Evolutionary conservation across 2,329 filamentous ascomycete genomes (phyloP).

Genomic region (Alternaria metachromatica): DNA sequence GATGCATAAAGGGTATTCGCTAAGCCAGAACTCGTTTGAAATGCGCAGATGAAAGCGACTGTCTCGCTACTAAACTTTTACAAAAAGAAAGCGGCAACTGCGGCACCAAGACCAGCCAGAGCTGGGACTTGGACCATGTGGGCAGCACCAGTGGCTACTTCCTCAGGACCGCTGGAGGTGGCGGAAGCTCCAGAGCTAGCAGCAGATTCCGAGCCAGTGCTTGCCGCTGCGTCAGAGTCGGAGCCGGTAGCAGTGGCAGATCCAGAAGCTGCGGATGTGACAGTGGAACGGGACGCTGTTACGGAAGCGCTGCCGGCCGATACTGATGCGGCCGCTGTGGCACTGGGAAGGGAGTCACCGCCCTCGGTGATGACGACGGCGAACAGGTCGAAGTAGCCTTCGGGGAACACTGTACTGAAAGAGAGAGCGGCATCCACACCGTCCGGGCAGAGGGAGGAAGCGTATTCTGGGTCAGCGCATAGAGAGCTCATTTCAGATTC

Average conservation of each 20-base stretch:
- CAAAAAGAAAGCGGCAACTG: conserved; percentile 32
- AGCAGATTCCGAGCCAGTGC: background rate
- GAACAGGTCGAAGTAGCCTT: conserved; percentile 23
- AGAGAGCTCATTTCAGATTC: conserved; percentile 11
- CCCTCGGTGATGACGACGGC: conserved; percentile 38
- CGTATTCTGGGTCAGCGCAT: conserved; percentile 5
- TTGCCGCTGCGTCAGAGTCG: background rate
- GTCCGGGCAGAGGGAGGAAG: background rate
- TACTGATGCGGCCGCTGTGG: conserved; percentile 28
- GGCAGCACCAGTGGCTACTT: conserved; percentile 7
- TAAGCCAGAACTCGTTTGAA: background rate
- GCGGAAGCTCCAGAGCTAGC: conserved; percentile 3
- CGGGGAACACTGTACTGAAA: conserved; percentile 1
- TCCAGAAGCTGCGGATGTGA: background rate
- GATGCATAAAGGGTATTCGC: background rate
- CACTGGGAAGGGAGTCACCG: conserved; percentile 29
- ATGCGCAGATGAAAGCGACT: background rate
- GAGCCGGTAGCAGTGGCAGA: background rate
- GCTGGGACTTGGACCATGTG: conserved; percentile 29
- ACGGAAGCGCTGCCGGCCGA: conserved; percentile 17
- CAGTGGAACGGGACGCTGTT: conserved; percentile 4
- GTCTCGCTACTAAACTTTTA: conserved; percentile 5
- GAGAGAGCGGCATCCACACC: background rate
- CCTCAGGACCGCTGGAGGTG: background rate
- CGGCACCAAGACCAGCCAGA: conserved; percentile 39